A percentile compares a stretch with the other conserved stretches of the same genome.
Conservation (phyloP, 257 asterid genomes). For the Rehmannia glutinosa region DNA sequence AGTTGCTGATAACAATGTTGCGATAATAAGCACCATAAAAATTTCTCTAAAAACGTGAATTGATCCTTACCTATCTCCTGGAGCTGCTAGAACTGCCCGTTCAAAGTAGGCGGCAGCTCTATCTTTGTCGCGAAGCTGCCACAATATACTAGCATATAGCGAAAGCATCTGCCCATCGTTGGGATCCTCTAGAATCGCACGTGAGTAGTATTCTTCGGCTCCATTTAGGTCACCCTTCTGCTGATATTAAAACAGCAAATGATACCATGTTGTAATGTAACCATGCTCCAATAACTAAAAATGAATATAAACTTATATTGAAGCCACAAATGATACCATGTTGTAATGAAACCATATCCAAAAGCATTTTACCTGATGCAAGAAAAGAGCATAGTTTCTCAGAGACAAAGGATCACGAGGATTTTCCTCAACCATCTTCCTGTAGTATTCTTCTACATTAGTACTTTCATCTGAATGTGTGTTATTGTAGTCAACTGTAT, state of each 20-base stretch:
- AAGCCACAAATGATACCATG: background rate
- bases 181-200: conserved; percentile 62
- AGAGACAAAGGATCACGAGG: conserved; percentile 50
- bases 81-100: conserved; percentile 62
- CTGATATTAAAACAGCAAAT: conserved; percentile 33
- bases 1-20: background rate
- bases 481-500: conserved; percentile 10
- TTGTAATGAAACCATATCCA: no score
- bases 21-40: no score
- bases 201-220: conserved; percentile 67
- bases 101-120: conserved; percentile 59
- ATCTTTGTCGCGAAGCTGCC: conserved; percentile 60
- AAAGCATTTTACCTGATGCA: conserved; percentile 68
- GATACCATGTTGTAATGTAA: background rate
- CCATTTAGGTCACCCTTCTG: conserved; percentile 59
- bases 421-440: conserved; percentile 62
- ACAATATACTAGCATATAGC: conserved; percentile 56
- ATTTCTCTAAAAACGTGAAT: background rate
- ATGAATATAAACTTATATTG: no score
- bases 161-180: conserved; percentile 54
- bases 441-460: conserved; percentile 42
- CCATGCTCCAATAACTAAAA: background rate
- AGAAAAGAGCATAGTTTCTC: conserved; percentile 51
- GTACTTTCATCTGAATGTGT: conserved; percentile 18
- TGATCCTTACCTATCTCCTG: conserved; percentile 52